Evolutionary conservation across 441 rosid genomes (phyloP).

Genomic region (Breynia disticha): DNA sequence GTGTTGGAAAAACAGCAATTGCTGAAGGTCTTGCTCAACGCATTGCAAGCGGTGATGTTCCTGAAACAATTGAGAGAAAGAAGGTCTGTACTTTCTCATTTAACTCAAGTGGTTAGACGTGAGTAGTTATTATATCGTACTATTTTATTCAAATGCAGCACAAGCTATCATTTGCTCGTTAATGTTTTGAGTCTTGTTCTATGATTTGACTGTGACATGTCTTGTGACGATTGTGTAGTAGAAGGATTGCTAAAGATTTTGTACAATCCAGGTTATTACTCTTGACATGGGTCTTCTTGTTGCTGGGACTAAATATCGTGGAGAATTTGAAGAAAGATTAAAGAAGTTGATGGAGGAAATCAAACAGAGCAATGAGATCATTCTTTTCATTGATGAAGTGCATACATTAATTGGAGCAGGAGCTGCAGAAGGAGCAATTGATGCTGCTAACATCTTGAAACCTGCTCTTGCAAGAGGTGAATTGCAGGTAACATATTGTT

Average conservation of each 20-base stretch:
- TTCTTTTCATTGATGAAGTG: conserved; percentile 53
- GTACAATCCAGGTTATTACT: conserved; percentile 26
- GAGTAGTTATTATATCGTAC: too few species aligned
- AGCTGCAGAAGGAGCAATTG: conserved; percentile 38
- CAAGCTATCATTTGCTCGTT: too few species aligned
- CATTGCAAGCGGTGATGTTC: conserved; percentile 30
- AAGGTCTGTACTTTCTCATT: conserved; percentile 23
- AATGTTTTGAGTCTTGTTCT: too few species aligned
- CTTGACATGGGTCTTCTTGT: conserved; percentile 51
- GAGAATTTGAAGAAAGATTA: conserved; percentile 47
- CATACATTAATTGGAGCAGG: conserved; percentile 52
- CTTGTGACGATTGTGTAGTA: too few species aligned
- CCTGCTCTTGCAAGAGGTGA: conserved; percentile 59
- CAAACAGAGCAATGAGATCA: conserved; percentile 39
- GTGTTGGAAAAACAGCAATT: conserved; percentile 68
- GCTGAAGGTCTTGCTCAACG: conserved; percentile 50
- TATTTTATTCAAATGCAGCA: too few species aligned
- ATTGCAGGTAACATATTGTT: conserved; percentile 25
- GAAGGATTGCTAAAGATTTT: background rate
- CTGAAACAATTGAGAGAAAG: conserved; percentile 38
- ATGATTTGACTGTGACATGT: too few species aligned
- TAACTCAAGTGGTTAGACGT: background rate
- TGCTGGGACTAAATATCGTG: conserved; percentile 44
- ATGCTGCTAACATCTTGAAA: conserved; percentile 52
- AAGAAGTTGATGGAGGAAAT: conserved; percentile 43